Base-by-base conservation (phyloP, 768 basidiomycete genomes). In the Rhizopogon vulgaris region DNA sequence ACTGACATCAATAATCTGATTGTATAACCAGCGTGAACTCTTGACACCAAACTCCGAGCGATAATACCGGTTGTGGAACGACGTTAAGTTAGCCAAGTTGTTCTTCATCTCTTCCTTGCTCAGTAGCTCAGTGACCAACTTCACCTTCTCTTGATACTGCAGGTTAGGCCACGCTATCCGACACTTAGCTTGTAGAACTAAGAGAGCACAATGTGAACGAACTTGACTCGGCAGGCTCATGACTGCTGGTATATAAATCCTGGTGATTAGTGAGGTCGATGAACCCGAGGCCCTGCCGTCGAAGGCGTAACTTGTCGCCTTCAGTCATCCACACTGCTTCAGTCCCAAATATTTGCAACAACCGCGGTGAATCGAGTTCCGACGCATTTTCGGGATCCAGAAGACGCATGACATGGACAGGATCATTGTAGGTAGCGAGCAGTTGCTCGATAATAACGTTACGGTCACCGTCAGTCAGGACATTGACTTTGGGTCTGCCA, bases 31-130 rank as follows among this genome's bases (percentile, higher is more conserved):
- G 7, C 50, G 64, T 45, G 71, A 71, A 38, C 75, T 73, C 37
- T 60, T 54, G 15, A 66, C 66, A 41, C 77, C 75, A 42, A 69
- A 65, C 5, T 65, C 51, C 4, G 73, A 64, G 27, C 59, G 67
- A 58, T 76, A 75, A 60, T 74, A 74, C 14, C 73, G 69, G 53
- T 73, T 75, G 60, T 72, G 71, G 64, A 74, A 74, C 12, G 68
- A 58, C 1, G 73, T 71, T 25, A 75, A 59, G n/a, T 58, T 60
- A 7, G 56, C 58, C 47, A 75, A 65, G 53, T 71, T 65, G 6
- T 62, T 45, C 42, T 72, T 62, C 56, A 64, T 57, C 72, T 75
- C 79, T 0, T 46, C 40, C 14, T 40, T 18, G 4, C 51, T 48
- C 14, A 56, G 12, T 22, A 11, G 27, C 17, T 34, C 15, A 6